Evolutionary conservation across 768 basidiomycete species (phyloP).

Genomic region (Pulveroboletus sp.): DNA sequence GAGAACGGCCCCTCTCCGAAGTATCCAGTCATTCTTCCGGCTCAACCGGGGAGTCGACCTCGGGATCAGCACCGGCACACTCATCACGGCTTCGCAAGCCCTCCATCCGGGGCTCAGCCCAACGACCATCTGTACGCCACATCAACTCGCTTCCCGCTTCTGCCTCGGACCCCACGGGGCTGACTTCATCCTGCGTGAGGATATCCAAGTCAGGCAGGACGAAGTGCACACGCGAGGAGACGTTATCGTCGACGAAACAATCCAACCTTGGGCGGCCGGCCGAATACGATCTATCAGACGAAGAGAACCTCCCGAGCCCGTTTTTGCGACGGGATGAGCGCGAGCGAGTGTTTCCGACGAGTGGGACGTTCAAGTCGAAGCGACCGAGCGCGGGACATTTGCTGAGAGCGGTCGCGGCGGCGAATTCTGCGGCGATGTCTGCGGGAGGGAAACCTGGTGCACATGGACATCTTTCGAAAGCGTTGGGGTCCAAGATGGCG

Average conservation of each 20-base stretch:
- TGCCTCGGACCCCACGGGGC: slow-evolving; percentile 38
- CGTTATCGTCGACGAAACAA: slow-evolving; percentile 9
- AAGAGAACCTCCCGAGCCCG: slow-evolving; percentile 84
- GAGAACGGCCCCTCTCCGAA: slow-evolving; percentile 37
- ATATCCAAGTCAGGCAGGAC: slow-evolving; percentile 17
- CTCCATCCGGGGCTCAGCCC: slow-evolving; percentile 47
- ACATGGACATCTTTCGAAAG: slow-evolving; percentile 2
- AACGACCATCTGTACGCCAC: slow-evolving; percentile 28
- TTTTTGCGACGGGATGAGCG: slow-evolving; percentile 63
- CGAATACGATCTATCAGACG: slow-evolving; percentile 69
- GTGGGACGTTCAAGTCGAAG: slow-evolving; percentile 29
- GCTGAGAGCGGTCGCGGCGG: slow-evolving; percentile 58
- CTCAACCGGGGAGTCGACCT: slow-evolving; percentile 24
- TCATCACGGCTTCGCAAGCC: slow-evolving; percentile 55
- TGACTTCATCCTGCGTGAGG: slow-evolving; percentile 21
- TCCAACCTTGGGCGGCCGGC: slow-evolving; percentile 30
- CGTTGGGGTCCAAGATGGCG: slow-evolving; percentile 8
- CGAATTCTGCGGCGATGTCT: slow-evolving; percentile 40
- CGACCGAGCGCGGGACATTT: slow-evolving; percentile 51
- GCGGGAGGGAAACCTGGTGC: slow-evolving; percentile 19
- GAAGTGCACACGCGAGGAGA: slow-evolving; percentile 3
- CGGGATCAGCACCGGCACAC: slow-evolving; percentile 25
- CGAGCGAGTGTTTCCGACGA: slow-evolving; percentile 20
- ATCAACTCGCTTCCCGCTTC: slow-evolving; percentile 31
- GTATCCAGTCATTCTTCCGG: slow-evolving; percentile 24